Conservation (phyloP, 495 filamentous ascomycete species). For the Aspergillus mulundensis region DNA sequence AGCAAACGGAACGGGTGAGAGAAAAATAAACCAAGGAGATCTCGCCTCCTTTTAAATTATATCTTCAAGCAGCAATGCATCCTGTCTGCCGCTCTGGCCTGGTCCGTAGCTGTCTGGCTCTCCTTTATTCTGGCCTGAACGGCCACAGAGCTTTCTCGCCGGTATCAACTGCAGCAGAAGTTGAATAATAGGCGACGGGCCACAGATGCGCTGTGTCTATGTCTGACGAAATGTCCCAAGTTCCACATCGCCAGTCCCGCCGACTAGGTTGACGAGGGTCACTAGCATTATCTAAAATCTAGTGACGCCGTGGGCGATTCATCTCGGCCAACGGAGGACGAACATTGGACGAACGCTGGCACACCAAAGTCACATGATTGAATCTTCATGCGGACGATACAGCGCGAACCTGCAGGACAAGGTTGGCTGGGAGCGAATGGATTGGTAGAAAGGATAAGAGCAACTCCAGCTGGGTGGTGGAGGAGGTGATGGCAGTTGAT, state of each 20-base stretch:
- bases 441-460: conserved; percentile 20
- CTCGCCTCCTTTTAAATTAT: conserved; percentile 9
- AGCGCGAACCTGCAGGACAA: conserved; percentile 36
- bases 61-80: conserved; percentile 22
- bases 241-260: conserved; percentile 21
- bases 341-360: conserved; percentile 21
- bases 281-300: conserved; percentile 12
- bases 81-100: conserved; percentile 7
- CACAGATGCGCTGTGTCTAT: conserved; percentile 14
- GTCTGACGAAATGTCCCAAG: conserved; percentile 26
- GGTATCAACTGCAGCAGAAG: conserved; percentile 16
- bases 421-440: conserved; percentile 18
- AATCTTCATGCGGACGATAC: conserved; percentile 35
- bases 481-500: background rate
- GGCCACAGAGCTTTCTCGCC: background rate
- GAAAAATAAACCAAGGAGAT: conserved; percentile 11
- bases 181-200: conserved; percentile 14
- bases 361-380: conserved; percentile 40
- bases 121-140: conserved; percentile 6
- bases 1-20: conserved; percentile 1
- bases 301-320: conserved; percentile 7
- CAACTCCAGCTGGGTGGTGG: conserved; percentile 1
- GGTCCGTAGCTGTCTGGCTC: background rate
- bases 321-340: conserved; percentile 15
- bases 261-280: conserved; percentile 18